Evolutionary conservation across 2,329 filamentous ascomycete species (phyloP), one percentile per base, ranked within the genome.

Genomic region (Nothophaeocryptopus gaeumannii): DNA sequence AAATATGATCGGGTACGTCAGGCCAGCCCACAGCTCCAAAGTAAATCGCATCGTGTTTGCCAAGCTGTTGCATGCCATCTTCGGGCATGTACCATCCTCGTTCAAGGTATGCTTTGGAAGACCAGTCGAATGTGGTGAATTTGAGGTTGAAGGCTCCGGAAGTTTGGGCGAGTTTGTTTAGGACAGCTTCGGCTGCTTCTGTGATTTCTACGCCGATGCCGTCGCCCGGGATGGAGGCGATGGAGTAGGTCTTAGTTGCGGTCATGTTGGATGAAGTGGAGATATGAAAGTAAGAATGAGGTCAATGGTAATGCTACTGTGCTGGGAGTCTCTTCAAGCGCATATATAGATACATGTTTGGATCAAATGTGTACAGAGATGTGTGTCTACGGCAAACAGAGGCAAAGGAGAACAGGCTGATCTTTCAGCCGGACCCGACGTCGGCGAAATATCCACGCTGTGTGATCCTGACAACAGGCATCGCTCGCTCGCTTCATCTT

Each of bases 161-260:
- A 5, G 66, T 65, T 16, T 68, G 58, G n/a, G 74, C 67, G 15
- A 80, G 68, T 41, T 71, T 73, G 50, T 72, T 66, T 12, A 79
- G 60, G 13, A 74, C 73, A 57, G 74, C 62, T 8, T 76, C 71
- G 3, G 80, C 77, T 2, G 80, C 80, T 26, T 75, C 70, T 30
- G 84, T 75, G n/a, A 85, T 81, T 63, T 85, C 82, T 2, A 74
- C 73, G 26, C 83, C 82, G 43, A 86, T 84, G 20, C 83, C 81
- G 62, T 85, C 81, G 11, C 79, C 80, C 7, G 82, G 78, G 53
- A 85, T 82, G 46, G 51, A 56, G 46, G 59, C 55, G 32, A 61
- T 58, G 31, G 56, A 56, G 51, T 58, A 61, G 9, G 54, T 57
- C 30, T 48, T 53, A n/a, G 40, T 32, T 31, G 39, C 32, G 2